phyloP scores from a whole-genome alignment of 108 stramenopile species.

The Aurantiochytrium sp. region DNA sequence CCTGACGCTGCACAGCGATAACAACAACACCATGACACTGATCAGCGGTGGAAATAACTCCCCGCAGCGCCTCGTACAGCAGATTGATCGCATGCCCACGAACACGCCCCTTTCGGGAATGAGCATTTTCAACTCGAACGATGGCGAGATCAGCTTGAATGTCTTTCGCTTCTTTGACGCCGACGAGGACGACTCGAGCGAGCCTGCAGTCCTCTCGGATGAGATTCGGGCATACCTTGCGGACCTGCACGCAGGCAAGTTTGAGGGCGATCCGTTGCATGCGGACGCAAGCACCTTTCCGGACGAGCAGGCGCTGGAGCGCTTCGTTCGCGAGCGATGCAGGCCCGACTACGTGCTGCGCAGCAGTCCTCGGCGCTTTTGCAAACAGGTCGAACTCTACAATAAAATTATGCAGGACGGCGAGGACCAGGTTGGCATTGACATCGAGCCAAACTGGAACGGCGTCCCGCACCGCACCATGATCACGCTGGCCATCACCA shows the following conservation, averaged over 20 bases:
- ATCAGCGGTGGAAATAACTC: conserved; percentile 74
- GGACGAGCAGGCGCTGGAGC: conserved; percentile 18
- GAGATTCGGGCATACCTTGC: conserved; percentile 59
- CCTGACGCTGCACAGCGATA: not conserved
- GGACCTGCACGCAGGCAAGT: conserved; percentile 46
- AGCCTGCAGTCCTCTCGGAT: conserved; percentile 20
- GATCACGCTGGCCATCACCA: conserved; percentile 66
- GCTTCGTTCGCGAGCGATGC: not conserved
- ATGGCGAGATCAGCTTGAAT: conserved; percentile 75
- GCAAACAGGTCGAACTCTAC: conserved; percentile 27
- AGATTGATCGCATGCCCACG: conserved; percentile 66
- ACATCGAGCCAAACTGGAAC: conserved; percentile 66
- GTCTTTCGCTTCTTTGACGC: conserved; percentile 64
- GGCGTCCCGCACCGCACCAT: conserved; percentile 33
- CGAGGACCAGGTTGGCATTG: conserved; percentile 38
- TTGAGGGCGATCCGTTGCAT: conserved; percentile 38
- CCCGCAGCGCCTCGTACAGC: conserved; percentile 63
- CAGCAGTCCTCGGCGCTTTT: conserved; percentile 25
- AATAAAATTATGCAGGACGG: conserved; percentile 25
- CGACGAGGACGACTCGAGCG: conserved; percentile 39
- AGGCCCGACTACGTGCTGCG: not conserved
- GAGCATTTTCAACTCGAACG: conserved; percentile 74
- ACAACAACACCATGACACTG: conserved; percentile 50
- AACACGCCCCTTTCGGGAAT: conserved; percentile 59
- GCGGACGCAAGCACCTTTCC: conserved; percentile 29